Conservation (phyloP, 345 rosid species). For the Sisymbrium irio region DNA sequence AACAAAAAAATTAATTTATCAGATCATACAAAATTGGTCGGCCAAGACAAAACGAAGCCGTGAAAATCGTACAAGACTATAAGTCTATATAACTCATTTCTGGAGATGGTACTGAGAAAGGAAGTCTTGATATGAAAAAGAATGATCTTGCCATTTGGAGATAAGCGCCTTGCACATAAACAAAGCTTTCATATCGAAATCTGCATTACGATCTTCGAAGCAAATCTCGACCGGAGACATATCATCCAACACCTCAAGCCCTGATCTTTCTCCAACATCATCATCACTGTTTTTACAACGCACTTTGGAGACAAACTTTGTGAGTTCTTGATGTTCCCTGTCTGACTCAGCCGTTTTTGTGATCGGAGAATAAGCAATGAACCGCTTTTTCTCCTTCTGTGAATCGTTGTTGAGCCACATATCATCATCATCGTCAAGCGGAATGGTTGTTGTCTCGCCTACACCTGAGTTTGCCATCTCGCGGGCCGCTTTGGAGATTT, state of each 20-base stretch:
- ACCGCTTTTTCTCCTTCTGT: conserved; percentile 38
- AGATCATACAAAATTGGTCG: neutral
- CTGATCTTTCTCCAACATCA: conserved; percentile 12
- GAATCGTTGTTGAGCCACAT: conserved; percentile 46
- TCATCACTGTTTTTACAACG: conserved; percentile 20
- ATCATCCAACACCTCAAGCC: conserved; percentile 45
- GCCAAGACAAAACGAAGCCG: neutral
- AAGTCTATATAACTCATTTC: neutral
- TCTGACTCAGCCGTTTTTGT: conserved; percentile 22
- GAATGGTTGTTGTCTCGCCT: conserved; percentile 8
- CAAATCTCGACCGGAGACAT: conserved; percentile 53
- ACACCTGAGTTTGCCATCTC: conserved; percentile 36
- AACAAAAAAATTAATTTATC: neutral
- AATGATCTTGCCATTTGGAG: conserved; percentile 42
- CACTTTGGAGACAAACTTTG: conserved; percentile 45
- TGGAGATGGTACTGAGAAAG: conserved; percentile 27
- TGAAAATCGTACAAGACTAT: neutral
- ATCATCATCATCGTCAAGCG: conserved; percentile 37
- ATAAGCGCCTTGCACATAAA: conserved; percentile 37
- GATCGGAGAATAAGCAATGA: conserved; percentile 42
- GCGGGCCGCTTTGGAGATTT: conserved; percentile 50
- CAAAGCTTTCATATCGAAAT: conserved; percentile 33
- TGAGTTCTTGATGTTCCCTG: conserved; percentile 20
- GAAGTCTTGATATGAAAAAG: conserved; percentile 41
- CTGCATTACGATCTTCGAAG: conserved; percentile 34